Evolutionary conservation across 129 eudicot species (phyloP), one percentile per base, ranked within the genome.

Genomic region (Gnaphalium uliginosum): DNA sequence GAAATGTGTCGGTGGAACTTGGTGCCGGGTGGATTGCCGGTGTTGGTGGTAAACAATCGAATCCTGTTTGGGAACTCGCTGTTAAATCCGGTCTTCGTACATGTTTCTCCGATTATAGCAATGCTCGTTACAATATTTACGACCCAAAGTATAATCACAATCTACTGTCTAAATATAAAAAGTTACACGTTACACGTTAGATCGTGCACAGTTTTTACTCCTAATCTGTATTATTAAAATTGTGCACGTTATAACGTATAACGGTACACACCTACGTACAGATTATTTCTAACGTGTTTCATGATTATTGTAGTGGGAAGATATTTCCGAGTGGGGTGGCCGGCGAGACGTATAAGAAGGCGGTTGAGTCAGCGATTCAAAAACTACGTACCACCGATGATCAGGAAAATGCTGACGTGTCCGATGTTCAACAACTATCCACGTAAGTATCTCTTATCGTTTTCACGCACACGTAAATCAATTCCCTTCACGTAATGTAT

Each of bases 21-120:
- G 98, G 98, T 21, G 96, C 98, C 64, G 98, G 98, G 29, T 93
- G 98, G 98, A 85, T 93, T n/a, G 96, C 96, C 78, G 98, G 96
- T 48, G 98, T 90, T 54, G 96, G 98, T 43, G 98, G 98, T 14
- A 74, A 82, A 51, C 30, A 81, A 71, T 27, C 89, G 0, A 93
- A 93, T 62, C 98, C 98, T 0, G 85, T 90, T 33, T 93, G 98
- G 98, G 92, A 93, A 9, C 86, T 93, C 14, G 96, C 96, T 0
- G 63, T 63, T 1, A 72, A 80, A 68, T 64, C 89, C 26, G 82
- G 78, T 18, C 88, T 93, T 68, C 92, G 90, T 4, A 93, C 98
- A 5, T 90, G 96, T 66, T 85, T 88, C 58, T 93, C 98, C 3
- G 98, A 93, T 77, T 93, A 93, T 61, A 90, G 89, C 77, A 78